Percentiles rank a stretch among this genome's conserved stretches.
These are phyloP conservation scores for Carnegiea gigantea DNA, from an alignment of 179 eudicot species.

Conservation along the genomic window DNA sequence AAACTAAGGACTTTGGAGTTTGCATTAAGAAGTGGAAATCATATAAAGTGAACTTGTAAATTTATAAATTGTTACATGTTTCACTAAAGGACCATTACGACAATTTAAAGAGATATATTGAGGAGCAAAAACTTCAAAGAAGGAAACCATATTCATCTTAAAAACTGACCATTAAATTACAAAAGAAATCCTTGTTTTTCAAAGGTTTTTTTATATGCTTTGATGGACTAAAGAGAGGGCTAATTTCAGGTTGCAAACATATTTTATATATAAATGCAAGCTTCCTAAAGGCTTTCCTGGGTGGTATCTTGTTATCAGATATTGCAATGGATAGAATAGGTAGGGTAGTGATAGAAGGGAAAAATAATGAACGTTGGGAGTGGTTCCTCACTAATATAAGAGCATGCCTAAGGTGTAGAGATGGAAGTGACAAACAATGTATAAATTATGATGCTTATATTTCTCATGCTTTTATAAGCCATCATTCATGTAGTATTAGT, in stretches of 20 bases:
- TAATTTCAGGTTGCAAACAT: not conserved
- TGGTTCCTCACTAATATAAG: not conserved
- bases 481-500: not conserved
- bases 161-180: no score
- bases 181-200: not conserved
- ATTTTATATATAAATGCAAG: not conserved
- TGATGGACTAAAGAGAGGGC: not conserved
- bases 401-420: no score
- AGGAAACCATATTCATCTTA: no score
- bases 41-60: not conserved
- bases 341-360: not conserved
- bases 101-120: no score
- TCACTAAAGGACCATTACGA: not conserved
- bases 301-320: not conserved
- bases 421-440: not conserved
- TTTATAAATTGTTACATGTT: not conserved
- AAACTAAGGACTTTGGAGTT: not conserved
- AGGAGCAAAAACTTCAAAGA: no score
- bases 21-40: not conserved
- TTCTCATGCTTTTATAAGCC: not conserved
- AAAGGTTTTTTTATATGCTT: not conserved
- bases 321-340: not conserved
- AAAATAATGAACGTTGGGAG: not conserved
- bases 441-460: not conserved
- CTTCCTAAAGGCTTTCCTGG: not conserved